Percentiles rank a stretch among this genome's conserved stretches.
Conservation (phyloP, 768 basidiomycete species). For the Peribolospora baueri region DNA sequence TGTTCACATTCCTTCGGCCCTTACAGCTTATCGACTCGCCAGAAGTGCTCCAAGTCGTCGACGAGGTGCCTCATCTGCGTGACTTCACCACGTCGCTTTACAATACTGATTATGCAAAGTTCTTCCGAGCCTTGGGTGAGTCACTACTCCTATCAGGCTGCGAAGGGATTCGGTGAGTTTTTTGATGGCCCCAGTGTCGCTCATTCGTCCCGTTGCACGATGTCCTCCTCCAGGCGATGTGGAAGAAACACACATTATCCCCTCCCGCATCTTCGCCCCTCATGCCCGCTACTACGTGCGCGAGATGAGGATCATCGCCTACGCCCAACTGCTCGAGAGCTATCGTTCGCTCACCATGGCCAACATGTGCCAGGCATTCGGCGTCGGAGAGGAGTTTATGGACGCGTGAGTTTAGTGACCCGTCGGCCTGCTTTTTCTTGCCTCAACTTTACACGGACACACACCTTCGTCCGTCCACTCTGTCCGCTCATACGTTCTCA, state of each 20-base stretch:
- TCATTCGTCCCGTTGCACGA: not conserved
- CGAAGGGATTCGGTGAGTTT: not conserved
- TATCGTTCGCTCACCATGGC: conserved; percentile 76
- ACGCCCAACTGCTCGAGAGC: conserved; percentile 68
- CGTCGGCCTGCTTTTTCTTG: not conserved
- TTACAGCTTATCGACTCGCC: conserved; percentile 54
- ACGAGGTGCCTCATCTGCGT: conserved; percentile 56
- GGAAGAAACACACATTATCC: conserved; percentile 65
- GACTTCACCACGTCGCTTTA: conserved; percentile 69
- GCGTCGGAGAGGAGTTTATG: conserved; percentile 65
- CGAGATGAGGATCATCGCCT: conserved; percentile 88
- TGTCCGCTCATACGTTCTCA: not conserved
- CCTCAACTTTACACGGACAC: not conserved
- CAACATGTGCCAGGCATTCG: conserved; percentile 62
- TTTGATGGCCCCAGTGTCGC: not conserved
- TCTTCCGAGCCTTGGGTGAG: conserved; percentile 68
- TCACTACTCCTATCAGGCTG: not conserved
- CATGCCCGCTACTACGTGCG: conserved; percentile 77
- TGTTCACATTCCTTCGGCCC: not conserved
- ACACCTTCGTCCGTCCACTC: not conserved
- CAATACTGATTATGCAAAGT: conserved; percentile 80
- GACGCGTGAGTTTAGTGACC: conserved; percentile 36
- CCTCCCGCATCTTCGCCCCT: conserved; percentile 58
- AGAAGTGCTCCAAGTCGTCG: conserved; percentile 63
- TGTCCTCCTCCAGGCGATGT: conserved; percentile 36